Evolutionary conservation across 148 eudicot genomes (phyloP).

Genomic region (Camellia japonica): DNA sequence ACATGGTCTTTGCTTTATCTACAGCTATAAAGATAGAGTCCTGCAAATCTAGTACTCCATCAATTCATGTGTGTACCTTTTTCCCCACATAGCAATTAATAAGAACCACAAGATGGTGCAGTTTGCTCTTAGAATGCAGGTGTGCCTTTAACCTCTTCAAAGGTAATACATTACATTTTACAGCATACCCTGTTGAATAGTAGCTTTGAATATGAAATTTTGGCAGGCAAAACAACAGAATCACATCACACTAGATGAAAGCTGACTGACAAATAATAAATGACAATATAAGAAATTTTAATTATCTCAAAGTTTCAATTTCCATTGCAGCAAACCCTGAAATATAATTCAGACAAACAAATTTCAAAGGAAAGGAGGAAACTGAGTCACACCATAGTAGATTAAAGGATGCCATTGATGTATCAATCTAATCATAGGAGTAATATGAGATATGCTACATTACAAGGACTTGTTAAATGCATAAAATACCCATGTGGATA

Average conservation of each 20-base stretch:
- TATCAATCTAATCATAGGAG: too few relatives aligned
- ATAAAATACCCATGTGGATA: too few relatives aligned
- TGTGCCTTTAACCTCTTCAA: not conserved
- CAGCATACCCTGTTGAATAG: not conserved
- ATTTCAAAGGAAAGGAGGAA: not conserved
- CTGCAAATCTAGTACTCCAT: not conserved
- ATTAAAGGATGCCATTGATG: too few relatives aligned
- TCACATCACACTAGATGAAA: not conserved
- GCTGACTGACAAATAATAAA: not conserved
- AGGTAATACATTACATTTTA: not conserved
- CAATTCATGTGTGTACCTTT: not conserved
- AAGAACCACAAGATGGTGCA: not conserved
- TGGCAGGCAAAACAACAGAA: not conserved
- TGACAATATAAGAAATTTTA: not conserved
- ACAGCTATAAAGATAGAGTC: too few relatives aligned
- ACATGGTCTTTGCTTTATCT: too few relatives aligned
- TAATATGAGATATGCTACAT: too few relatives aligned
- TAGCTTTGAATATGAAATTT: not conserved
- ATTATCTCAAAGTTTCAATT: not conserved
- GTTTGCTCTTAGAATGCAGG: not conserved
- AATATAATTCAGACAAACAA: too few relatives aligned
- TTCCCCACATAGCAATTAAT: not conserved
- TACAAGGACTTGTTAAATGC: too few relatives aligned
- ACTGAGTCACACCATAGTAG: not conserved
- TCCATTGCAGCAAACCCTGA: not conserved